Base-by-base conservation (phyloP, 306 rosid species). In the Sesbania bispinosa region DNA sequence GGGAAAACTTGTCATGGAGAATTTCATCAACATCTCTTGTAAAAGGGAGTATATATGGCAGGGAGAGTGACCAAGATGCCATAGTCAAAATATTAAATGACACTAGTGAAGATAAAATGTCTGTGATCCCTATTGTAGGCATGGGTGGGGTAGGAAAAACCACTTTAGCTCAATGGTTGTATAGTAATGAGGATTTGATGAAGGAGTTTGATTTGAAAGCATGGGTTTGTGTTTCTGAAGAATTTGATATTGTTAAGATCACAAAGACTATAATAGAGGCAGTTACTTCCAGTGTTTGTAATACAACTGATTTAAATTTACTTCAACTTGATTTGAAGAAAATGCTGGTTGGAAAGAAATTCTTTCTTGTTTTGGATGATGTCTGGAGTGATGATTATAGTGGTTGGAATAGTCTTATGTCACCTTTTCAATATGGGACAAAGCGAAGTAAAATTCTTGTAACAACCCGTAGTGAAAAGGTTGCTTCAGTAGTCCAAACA, bases 341-440 rank as follows among this genome's bases (percentile, higher is more conserved):
- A 19, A 42, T 3, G 7, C 7, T 82, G 1, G 0, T 5, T 0
- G 59, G 74, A 3, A 77, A 72, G 2, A 77, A 19, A 38, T 72
- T 77, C 1, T 2, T 81, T 6, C 0, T 67, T 19, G 45, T 77
- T 14, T 11, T 77, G 0, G 85, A 82, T 1, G 80, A 77, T 11
- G n/a, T 82, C 7, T 78, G 83, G 83, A 18, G 4, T 3, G 75
- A n/a, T 0, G 30, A 39, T 10, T 63, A 29, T 2, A 1, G 1
- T 0, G 9, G n/a, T 1, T 74, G 78, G 78, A 19, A 1, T 16
- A 21, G 1, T 7, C 4, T 82, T 7, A 36, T 1, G 4, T 26
- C 1, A 0, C 55, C 75, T 2, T 59, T 82, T 18, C 3, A 1
- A 0, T 8, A 6, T n/a, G 82, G 76, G 2, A 27, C 50, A 2